Base-by-base conservation (phyloP, 352 stramenopile species). In the Elongisporangium prolatum region DNA sequence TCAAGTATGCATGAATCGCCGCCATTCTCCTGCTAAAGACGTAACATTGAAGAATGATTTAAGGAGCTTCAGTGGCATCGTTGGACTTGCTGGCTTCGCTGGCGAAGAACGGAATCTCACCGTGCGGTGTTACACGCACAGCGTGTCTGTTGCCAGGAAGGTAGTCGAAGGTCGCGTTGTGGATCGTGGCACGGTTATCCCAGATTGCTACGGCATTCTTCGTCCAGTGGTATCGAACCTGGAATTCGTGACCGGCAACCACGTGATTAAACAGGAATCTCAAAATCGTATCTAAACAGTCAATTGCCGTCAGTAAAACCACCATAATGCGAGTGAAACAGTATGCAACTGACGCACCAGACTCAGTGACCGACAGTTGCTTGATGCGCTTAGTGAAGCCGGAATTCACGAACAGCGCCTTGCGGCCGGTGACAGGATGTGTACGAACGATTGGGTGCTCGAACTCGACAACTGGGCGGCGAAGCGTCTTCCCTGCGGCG, bases 401-500 rank as follows among this genome's bases (percentile, higher is more conserved):
- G 2, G 54, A 40, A 52, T 81, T 81, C 20, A 78, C 72, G 47
- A 59, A 81, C 10, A 81, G 57, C 7, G 62, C 62, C 55, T 76
- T 76, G 50, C 65, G 61, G 21, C 65, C 64, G 17, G 68, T 75
- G 38, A 69, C 69, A 0, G 72, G 69, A 49, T 81, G 72, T 9
- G 68, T 81, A 21, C 72, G 70, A 2, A 81, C 59, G 2, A 81
- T 54, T 1, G 72, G 69, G 60, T 81, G 72, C 47, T 73, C 66
- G 7, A 69, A 74, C 57, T 71, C 69, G n/a, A 74, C 68, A 21
- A 56, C 52, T 21, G 63, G 54, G 4, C 72, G 72, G n/a, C 67
- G 72, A 17, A 80, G 52, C 18, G 57, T 75, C 21, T 65, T 53
- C 20, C 67, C 67, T 13, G 54, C 52, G 3, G 17, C 47, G 0